These are phyloP conservation scores for Sugiyamaella smithiae DNA, from an alignment of 805 yeast genomes.

Conservation along the genomic window DNA sequence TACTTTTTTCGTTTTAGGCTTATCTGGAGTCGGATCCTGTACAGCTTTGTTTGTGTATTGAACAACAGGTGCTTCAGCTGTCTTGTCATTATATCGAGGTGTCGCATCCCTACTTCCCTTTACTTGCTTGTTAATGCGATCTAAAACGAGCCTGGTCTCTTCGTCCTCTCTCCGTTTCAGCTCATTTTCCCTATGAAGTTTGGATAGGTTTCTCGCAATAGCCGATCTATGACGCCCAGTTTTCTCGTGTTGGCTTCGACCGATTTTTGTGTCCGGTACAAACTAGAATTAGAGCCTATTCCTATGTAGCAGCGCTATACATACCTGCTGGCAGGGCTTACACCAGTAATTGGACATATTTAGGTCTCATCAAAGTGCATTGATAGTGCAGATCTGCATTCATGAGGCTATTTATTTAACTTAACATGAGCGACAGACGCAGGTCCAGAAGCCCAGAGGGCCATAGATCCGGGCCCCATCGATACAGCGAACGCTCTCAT, in stretches of 20 bases:
- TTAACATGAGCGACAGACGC: neutral
- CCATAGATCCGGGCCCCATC: neutral
- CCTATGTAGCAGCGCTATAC: conserved; percentile 11
- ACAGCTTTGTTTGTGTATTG: conserved; percentile 15
- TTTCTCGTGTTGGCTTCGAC: conserved; percentile 36
- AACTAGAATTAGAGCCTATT: conserved; percentile 32
- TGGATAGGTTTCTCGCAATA: conserved; percentile 26
- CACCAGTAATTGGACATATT: conserved; percentile 39
- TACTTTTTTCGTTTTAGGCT: neutral
- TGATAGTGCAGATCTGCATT: neutral
- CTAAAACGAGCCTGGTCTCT: conserved; percentile 23
- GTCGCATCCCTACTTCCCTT: neutral
- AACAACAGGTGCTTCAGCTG: neutral
- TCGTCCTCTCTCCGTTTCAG: conserved; percentile 20
- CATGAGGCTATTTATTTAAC: neutral
- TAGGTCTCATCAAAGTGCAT: neutral
- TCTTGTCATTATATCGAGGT: neutral
- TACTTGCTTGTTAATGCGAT: conserved; percentile 16
- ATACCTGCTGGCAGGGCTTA: conserved; percentile 37
- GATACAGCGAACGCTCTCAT: conserved; percentile 4
- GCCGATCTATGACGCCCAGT: conserved; percentile 34
- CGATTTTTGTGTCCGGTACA: conserved; percentile 37
- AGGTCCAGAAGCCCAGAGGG: neutral
- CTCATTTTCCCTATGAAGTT: conserved; percentile 31
- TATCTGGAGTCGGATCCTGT: conserved; percentile 9